phyloP scores from a whole-genome alignment of 768 basidiomycete genomes.

The Lactarius trivialis region DNA sequence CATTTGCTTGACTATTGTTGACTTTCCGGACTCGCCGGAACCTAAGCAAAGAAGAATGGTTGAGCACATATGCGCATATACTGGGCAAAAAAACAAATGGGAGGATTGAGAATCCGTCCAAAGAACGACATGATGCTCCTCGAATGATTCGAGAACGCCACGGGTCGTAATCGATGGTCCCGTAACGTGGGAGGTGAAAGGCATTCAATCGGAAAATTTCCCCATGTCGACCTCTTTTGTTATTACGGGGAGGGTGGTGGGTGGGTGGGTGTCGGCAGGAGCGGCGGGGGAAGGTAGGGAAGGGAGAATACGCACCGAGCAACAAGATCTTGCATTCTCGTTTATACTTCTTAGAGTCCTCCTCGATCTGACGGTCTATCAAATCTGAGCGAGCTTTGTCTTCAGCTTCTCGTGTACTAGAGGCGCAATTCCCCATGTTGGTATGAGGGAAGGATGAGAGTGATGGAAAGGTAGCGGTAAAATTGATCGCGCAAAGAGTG shows the following conservation, averaged over 20 bases:
- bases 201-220: background rate
- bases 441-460: background rate
- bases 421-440: constrained; percentile 65
- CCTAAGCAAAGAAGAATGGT: constrained; percentile 41
- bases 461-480: background rate
- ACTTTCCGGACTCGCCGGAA: constrained; percentile 92
- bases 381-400: constrained; percentile 59
- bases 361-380: constrained; percentile 82
- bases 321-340: constrained; percentile 91
- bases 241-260: too few relatives aligned
- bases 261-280: background rate
- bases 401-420: constrained; percentile 45
- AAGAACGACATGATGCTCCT: too few relatives aligned
- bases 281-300: background rate
- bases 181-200: background rate
- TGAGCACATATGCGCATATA: constrained; percentile 4
- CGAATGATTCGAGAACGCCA: background rate
- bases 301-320: constrained; percentile 51
- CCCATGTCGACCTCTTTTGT: background rate
- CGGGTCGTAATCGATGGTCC: background rate
- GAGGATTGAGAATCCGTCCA: background rate
- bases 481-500: background rate
- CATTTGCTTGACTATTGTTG: constrained; percentile 98
- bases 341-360: constrained; percentile 74
- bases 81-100: background rate